Evolutionary conservation across 2,329 filamentous ascomycete genomes (phyloP).

Genomic region (Metarhizium rileyi): DNA sequence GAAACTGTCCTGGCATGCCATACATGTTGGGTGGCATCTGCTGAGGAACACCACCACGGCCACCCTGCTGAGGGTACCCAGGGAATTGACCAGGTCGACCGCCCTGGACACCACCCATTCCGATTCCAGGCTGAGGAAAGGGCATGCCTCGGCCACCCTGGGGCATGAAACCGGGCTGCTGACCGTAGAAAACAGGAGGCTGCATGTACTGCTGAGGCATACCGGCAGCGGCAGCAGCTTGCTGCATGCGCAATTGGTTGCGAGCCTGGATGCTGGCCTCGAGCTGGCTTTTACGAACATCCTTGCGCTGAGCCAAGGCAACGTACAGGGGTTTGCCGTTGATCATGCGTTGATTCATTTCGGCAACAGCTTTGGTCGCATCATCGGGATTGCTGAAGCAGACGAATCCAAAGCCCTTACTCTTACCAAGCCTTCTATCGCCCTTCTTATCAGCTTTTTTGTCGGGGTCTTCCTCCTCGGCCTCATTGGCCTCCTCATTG

Average conservation of each 20-base stretch:
- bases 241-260: slow-evolving; percentile 97
- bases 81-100: slow-evolving; percentile 83
- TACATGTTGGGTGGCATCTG: slow-evolving; percentile 85
- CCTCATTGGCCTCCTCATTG: slow-evolving; percentile 32
- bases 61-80: slow-evolving; percentile 75
- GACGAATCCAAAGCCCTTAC: slow-evolving; percentile 99
- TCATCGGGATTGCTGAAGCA: slow-evolving; percentile 99
- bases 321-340: slow-evolving; percentile 96
- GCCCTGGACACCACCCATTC: slow-evolving; percentile 62
- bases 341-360: slow-evolving; percentile 99
- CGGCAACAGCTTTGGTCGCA: slow-evolving; percentile 95
- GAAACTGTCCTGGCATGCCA: slow-evolving; percentile 69
- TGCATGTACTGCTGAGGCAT: slow-evolving; percentile 85
- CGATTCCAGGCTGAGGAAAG: slow-evolving; percentile 55
- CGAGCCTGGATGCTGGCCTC: slow-evolving; percentile 98
- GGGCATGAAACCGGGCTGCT: slow-evolving; percentile 62
- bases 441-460: slow-evolving; percentile 50
- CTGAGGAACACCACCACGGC: slow-evolving; percentile 78
- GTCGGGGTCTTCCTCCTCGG: slow-evolving; percentile 38
- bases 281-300: slow-evolving; percentile 98
- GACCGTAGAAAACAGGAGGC: slow-evolving; percentile 84
- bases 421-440: slow-evolving; percentile 78
- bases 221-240: slow-evolving; percentile 81
- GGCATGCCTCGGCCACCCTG: slow-evolving; percentile 56
- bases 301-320: slow-evolving; percentile 96